Evolutionary conservation across 2,329 filamentous ascomycete species (phyloP), one percentile per base, ranked within the genome.

Genomic region (Curvularia spicifera): DNA sequence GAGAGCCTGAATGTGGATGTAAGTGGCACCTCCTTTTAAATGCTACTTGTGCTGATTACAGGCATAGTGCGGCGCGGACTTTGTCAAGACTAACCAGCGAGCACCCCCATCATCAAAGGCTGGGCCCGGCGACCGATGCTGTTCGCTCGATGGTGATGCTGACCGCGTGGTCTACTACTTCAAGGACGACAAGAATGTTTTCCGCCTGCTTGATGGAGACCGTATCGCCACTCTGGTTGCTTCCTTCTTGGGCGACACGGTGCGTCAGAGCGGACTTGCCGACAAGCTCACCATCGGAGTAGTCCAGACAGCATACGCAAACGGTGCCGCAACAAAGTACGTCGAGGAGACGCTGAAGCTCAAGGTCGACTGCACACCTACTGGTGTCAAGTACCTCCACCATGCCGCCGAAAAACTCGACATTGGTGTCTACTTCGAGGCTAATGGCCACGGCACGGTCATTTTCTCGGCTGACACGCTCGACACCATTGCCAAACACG

Each of bases 141-240:
- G 91, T 78, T 97, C 94, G 8, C 85, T 97, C 56, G 95, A 99
- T 68, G 95, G 95, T 52, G 95, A 99, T 74, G 95, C 95, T 15
- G 95, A 99, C 76, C 91, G 95, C 57, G 84, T 99, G 60, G 91
- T 98, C 57, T 98, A 96, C 83, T 97, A 97, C 82, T 97, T 93
- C 84, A 81, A 88, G 69, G 92, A 97, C 70, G 85, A 89, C 12
- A 87, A 93, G 65, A 89, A 87, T 56, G 87, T 89, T 24, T 99
- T 99, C 83, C 89, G 91, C 73, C 91, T 99, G 75, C 87, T 99
- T 12, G 95, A 99, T 70, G 95, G 95, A 60, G 95, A 99, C 79
- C 92, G 94, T 52, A 99, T 99, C 73, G 94, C 95, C 5, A 97
- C 93, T 2, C 88, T 99, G 51, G 91, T 92, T 12, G 95, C 95